Evolutionary conservation across 2,329 filamentous ascomycete genomes (phyloP).

Genomic region (Fusarium dimerum): DNA sequence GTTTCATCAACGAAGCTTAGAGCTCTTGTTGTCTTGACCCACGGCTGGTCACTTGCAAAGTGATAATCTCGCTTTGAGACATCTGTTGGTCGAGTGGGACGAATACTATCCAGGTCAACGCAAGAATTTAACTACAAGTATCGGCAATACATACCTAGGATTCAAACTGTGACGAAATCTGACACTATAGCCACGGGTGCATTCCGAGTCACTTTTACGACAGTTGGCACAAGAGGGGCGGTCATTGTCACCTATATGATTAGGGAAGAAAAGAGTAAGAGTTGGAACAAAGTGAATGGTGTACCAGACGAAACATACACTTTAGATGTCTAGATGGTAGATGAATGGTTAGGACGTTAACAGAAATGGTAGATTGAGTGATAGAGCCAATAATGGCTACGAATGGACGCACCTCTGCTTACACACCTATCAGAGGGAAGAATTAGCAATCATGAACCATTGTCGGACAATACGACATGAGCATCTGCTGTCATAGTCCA

Average conservation of each 20-base stretch:
- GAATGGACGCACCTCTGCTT: constrained; percentile 23
- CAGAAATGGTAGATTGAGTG: neutral
- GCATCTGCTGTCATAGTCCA: neutral
- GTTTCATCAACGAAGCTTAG: constrained; percentile 34
- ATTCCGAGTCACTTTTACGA: constrained; percentile 27
- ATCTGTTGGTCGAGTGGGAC: constrained; percentile 16
- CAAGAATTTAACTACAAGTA: neutral
- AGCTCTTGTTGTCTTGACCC: constrained; percentile 28
- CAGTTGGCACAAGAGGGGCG: constrained; percentile 28
- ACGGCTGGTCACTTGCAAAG: constrained; percentile 30
- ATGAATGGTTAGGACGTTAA: constrained; percentile 5
- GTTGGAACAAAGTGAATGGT: neutral
- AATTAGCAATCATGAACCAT: constrained; percentile 6
- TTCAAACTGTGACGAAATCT: constrained; percentile 32
- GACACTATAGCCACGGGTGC: constrained; percentile 29
- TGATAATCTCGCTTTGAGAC: constrained; percentile 21
- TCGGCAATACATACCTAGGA: constrained; percentile 20
- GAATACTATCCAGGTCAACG: neutral
- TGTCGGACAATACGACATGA: neutral
- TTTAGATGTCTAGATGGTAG: constrained; percentile 22
- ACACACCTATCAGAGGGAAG: constrained; percentile 15
- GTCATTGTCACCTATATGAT: constrained; percentile 21
- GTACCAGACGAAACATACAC: constrained; percentile 12
- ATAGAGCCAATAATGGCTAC: neutral
- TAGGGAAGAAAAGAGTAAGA: neutral